phyloP scores from a whole-genome alignment of 1,284 basidiomycete genomes.

The Papiliotrema flavescens region DNA sequence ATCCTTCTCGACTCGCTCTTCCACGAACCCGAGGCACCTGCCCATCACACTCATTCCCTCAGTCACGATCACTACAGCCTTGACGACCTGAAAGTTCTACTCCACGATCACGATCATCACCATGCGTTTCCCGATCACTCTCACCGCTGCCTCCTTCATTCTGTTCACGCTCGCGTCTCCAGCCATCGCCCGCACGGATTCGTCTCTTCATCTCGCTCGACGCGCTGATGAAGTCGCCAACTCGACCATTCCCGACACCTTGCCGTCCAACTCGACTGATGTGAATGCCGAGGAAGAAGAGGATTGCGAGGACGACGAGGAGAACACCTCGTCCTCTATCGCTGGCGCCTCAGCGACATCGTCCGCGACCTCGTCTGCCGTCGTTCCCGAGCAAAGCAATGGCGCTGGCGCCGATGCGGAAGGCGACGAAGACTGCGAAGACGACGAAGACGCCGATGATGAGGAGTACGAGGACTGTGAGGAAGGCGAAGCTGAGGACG shows the following conservation, averaged over 20 bases:
- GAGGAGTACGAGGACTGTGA: constrained; percentile 3
- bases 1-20: neutral
- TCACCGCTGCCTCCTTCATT: neutral
- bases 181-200: neutral
- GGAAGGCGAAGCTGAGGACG: neutral
- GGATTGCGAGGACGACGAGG: neutral
- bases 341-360: neutral
- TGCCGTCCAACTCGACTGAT: neutral
- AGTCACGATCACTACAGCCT: neutral
- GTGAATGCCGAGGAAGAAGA: neutral
- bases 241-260: neutral
- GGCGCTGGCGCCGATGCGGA: neutral
- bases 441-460: constrained; percentile 1
- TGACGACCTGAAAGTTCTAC: neutral
- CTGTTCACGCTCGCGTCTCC: neutral
- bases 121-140: constrained; percentile 4
- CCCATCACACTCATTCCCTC: neutral
- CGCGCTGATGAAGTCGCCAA: neutral
- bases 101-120: neutral
- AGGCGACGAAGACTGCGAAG: neutral
- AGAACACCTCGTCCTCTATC: neutral
- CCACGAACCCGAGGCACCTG: neutral
- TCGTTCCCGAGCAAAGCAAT: neutral
- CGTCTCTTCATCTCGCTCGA: neutral
- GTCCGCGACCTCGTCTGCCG: neutral